Percentiles rank a stretch among this genome's conserved stretches.
Evolutionary conservation across 2,329 filamentous ascomycete species (phyloP).

Genomic region (Calcarisporium arbuscula): DNA sequence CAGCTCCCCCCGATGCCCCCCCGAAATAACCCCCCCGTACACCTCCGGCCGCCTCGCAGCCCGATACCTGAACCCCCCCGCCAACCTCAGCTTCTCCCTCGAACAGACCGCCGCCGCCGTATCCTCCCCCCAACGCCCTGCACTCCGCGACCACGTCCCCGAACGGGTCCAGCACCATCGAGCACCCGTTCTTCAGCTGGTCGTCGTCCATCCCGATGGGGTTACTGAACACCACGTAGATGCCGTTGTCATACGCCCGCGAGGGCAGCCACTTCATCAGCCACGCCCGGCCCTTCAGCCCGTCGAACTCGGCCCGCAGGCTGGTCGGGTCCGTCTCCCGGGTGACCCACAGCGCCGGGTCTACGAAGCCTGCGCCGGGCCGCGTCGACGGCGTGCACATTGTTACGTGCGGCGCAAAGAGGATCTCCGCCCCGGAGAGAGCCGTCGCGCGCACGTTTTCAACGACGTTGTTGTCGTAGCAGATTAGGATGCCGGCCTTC

Average conservation of each 20-base stretch:
- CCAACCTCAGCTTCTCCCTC: constrained; percentile 10
- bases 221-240: constrained; percentile 14
- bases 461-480: constrained; percentile 16
- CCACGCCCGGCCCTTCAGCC: constrained; percentile 13
- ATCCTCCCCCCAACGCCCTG: constrained; percentile 9
- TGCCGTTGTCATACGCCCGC: constrained; percentile 12
- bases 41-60: constrained; percentile 10
- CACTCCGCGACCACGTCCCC: constrained; percentile 13
- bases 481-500: constrained; percentile 14
- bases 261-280: constrained; percentile 15
- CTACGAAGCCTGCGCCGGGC: constrained; percentile 13
- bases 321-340: constrained; percentile 9
- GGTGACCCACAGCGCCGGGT: constrained; percentile 7
- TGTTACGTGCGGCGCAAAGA: constrained; percentile 13
- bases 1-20: constrained; percentile 7
- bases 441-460: constrained; percentile 13
- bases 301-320: constrained; percentile 12
- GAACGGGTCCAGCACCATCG: constrained; percentile 13
- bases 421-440: constrained; percentile 10
- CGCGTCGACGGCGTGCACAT: constrained; percentile 14
- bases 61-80: constrained; percentile 11
- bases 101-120: constrained; percentile 12
- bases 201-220: constrained; percentile 13
- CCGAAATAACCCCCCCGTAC: constrained; percentile 9
- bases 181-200: constrained; percentile 15